Conservation (phyloP, 345 rosid genomes). For the Excoecaria agallocha region DNA sequence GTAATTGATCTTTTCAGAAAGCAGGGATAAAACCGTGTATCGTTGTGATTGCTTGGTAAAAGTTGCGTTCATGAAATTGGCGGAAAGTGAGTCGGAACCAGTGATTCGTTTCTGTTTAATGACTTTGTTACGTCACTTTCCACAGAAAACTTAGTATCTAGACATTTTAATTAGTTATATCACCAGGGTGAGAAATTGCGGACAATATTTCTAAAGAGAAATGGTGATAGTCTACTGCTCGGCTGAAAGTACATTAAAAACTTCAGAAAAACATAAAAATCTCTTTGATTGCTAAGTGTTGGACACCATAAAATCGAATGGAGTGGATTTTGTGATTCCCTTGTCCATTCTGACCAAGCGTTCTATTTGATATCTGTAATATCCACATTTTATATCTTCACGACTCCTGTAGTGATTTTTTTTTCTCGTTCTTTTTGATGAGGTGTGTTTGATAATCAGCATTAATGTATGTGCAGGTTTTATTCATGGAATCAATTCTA, state of each 20-base stretch:
- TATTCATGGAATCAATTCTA: slow-evolving; percentile 53
- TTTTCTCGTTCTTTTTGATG: slow-evolving; percentile 18
- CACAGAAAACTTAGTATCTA: background rate
- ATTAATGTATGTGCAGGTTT: slow-evolving; percentile 50
- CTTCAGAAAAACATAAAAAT: background rate
- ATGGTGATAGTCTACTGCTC: background rate
- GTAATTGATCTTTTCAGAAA: background rate
- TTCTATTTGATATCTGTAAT: background rate
- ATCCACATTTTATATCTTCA: background rate
- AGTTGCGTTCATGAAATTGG: background rate
- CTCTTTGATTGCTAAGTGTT: background rate
- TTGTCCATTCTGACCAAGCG: background rate
- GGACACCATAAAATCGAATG: background rate
- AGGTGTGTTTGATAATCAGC: slow-evolving; percentile 6
- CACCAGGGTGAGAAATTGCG: background rate
- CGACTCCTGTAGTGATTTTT: slow-evolving; percentile 58
- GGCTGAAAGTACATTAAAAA: background rate
- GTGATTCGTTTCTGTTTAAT: background rate
- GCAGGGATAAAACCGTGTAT: background rate
- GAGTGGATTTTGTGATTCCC: background rate
- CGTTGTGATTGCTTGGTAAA: background rate
- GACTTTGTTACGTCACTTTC: background rate
- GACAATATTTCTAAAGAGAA: background rate
- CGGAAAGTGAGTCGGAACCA: slow-evolving; percentile 1
- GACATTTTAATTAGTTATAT: background rate